Conservation (phyloP, 768 basidiomycete species). For the Fomitopsis pulvina region DNA sequence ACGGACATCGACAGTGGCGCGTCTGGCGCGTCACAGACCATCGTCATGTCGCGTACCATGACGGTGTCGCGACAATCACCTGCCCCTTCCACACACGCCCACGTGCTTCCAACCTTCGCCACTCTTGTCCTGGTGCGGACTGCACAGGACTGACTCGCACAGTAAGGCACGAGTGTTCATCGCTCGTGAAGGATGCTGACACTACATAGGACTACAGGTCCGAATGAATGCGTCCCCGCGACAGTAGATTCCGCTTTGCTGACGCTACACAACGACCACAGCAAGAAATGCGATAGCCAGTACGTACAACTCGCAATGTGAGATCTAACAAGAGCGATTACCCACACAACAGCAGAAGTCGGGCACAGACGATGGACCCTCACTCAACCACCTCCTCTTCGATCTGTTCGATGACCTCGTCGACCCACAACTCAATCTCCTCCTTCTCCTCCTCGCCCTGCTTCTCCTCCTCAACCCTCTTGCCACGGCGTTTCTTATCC, state of each 20-base stretch:
- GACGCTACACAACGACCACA: too few species aligned
- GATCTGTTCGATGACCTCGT: conserved; percentile 87
- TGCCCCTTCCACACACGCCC: not conserved
- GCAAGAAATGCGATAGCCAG: too few species aligned
- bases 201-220: too few species aligned
- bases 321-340: not conserved
- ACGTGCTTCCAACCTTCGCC: too few species aligned
- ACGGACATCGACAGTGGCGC: not conserved
- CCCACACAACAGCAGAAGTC: not conserved
- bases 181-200: too few species aligned
- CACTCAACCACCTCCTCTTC: conserved; percentile 70
- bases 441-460: conserved; percentile 58
- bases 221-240: too few species aligned
- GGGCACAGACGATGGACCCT: not conserved
- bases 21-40: not conserved
- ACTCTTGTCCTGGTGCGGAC: too few species aligned
- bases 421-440: conserved; percentile 91
- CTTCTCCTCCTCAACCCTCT: conserved; percentile 26
- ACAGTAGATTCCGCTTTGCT: too few species aligned
- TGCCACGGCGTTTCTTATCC: conserved; percentile 36
- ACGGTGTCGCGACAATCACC: not conserved
- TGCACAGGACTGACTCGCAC: too few species aligned
- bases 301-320: too few species aligned
- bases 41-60: not conserved
- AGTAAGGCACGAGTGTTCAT: too few species aligned